Base-by-base conservation (phyloP, 768 basidiomycete species). In the Mycena latifolia region DNA sequence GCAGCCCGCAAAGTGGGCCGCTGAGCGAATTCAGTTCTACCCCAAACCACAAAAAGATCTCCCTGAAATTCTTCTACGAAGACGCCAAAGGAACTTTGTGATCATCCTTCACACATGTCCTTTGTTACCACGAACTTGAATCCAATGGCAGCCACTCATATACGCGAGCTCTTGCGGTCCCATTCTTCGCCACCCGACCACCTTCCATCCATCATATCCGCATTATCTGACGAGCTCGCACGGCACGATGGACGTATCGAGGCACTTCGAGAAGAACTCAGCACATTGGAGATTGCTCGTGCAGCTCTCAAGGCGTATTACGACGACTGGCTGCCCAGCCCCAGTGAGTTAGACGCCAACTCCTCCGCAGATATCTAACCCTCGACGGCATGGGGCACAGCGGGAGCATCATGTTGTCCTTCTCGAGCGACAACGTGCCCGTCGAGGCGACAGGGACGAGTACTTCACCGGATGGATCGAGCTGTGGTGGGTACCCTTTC, bases 321-420 rank as follows among this genome's bases (percentile, higher is more conserved):
- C 25, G 33, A n/a, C 27, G 53, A 33, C 14, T n/a, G n/a, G n/a
- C n/a, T n/a, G n/a, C n/a, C n/a, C n/a, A n/a, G n/a, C n/a, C n/a
- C n/a, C n/a, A n/a, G n/a, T n/a, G n/a, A n/a, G n/a, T n/a, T n/a
- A n/a, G n/a, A n/a, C n/a, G n/a, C n/a, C n/a, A n/a, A n/a, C n/a
- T n/a, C n/a, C n/a, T n/a, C n/a, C n/a, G n/a, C n/a, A n/a, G n/a
- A n/a, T n/a, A n/a, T n/a, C n/a, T n/a, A n/a, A n/a, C n/a, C 77
- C 78, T 99, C 61, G 96, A 98, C 73, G 96, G 97, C 18, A 96
- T 96, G 93, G 91, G 93, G 22, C 98, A 98, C 77, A 95, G 92
- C 28, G 96, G 91, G 3, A 85, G 95, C 15, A 95, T 98, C 76
- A 89, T 95, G 85, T 85, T 90, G 0, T 89, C 94, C 74, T 77